These are phyloP conservation scores for Exophiala mesophila DNA, from an alignment of 2,329 filamentous ascomycete species.

Conservation along the genomic window DNA sequence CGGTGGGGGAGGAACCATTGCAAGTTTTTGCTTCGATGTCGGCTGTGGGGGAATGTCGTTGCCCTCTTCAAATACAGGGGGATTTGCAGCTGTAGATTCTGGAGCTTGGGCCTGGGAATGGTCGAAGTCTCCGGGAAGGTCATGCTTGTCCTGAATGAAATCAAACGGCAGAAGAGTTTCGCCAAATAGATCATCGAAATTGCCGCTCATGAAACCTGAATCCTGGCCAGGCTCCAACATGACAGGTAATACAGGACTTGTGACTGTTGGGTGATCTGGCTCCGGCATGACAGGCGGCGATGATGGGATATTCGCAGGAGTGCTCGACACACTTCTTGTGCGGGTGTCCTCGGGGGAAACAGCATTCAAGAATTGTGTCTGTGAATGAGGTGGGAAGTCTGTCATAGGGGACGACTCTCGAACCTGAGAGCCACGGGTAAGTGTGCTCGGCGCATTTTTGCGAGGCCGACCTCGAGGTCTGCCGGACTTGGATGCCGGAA, in stretches of 20 bases:
- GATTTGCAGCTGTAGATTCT: slow-evolving; percentile 3
- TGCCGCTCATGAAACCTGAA: slow-evolving; percentile 82
- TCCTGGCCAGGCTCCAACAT: slow-evolving; percentile 53
- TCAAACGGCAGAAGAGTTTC: slow-evolving; percentile 23
- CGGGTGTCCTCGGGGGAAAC: slow-evolving; percentile 48
- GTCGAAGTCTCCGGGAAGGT: slow-evolving; percentile 6
- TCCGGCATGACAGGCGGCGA: slow-evolving; percentile 76
- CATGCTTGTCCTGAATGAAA: slow-evolving; percentile 21
- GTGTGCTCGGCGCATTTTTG: slow-evolving; percentile 40
- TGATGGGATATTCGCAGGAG: slow-evolving; percentile 78
- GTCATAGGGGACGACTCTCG: slow-evolving; percentile 38
- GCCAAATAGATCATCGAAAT: slow-evolving; percentile 45
- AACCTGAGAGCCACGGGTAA: slow-evolving; percentile 60
- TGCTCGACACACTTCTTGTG: slow-evolving; percentile 53
- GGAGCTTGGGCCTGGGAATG: slow-evolving; percentile 4
- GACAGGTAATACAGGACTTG: slow-evolving; percentile 69
- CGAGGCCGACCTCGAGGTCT: slow-evolving; percentile 23
- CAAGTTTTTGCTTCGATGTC: slow-evolving; percentile 8
- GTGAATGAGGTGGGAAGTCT: slow-evolving; percentile 36
- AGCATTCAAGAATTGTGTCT: slow-evolving; percentile 41
- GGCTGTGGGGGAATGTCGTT: slow-evolving; percentile 10
- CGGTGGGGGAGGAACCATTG: slow-evolving; percentile 18
- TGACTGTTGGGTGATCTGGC: slow-evolving; percentile 46
- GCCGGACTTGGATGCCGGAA: slow-evolving; percentile 29
- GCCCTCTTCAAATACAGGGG: slow-evolving; percentile 22